phyloP scores from a whole-genome alignment of 139 green algal species.

The Marvania coccoides region DNA sequence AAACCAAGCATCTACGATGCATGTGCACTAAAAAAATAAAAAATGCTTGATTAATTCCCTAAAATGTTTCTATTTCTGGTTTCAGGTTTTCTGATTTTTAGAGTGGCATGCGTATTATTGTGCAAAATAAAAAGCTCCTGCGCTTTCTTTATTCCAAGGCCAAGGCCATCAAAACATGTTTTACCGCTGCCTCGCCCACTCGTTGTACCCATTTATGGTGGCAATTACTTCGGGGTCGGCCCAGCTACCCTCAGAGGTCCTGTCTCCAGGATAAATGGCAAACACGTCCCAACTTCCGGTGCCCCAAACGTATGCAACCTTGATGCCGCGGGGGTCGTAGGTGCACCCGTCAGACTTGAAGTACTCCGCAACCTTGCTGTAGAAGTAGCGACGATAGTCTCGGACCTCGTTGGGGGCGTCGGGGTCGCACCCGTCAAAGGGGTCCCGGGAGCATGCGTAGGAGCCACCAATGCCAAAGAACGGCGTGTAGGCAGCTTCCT shows the following conservation, averaged over 20 bases:
- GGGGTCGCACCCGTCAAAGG: constrained; percentile 7
- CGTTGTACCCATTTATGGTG: constrained; percentile 32
- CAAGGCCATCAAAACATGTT: no score
- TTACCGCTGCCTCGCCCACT: no score
- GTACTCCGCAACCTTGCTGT: constrained; percentile 16
- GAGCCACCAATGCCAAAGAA: constrained; percentile 31
- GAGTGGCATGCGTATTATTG: no score
- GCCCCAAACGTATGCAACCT: constrained; percentile 38
- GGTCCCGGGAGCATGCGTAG: constrained; percentile 25
- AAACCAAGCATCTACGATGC: no score
- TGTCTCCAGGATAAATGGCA: constrained; percentile 27
- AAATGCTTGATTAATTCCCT: no score
- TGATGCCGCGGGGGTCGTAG: constrained; percentile 21
- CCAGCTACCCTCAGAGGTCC: constrained; percentile 12
- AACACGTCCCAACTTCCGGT: constrained; percentile 30
- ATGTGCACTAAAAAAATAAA: no score
- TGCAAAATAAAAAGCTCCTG: no score
- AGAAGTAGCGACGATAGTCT: constrained; percentile 20
- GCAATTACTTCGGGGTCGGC: constrained; percentile 14
- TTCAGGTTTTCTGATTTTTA: no score
- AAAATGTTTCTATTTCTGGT: no score
- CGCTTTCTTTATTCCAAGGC: no score
- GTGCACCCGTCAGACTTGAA: constrained; percentile 11
- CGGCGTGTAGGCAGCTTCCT: constrained; percentile 24
- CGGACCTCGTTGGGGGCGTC: background rate